Evolutionary conservation across 768 basidiomycete species (phyloP).

Genomic region (Leccinum broughii): DNA sequence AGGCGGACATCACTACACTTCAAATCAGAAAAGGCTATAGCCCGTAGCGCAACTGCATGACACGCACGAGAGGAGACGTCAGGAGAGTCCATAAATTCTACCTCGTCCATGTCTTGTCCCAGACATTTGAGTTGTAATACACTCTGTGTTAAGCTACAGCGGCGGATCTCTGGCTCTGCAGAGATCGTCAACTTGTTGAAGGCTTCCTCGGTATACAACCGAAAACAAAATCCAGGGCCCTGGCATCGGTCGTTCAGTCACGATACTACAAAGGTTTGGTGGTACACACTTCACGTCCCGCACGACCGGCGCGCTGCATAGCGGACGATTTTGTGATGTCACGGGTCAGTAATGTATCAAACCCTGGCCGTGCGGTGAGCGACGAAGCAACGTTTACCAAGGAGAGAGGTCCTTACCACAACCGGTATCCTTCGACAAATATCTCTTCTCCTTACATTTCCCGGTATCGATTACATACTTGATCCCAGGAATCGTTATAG

Average conservation of each 20-base stretch:
- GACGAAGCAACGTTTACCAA: neutral
- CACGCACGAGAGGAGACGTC: slow-evolving; percentile 71
- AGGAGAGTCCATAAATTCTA: slow-evolving; percentile 90
- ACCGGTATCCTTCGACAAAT: slow-evolving; percentile 65
- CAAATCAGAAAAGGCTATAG: neutral
- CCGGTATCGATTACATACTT: slow-evolving; percentile 96
- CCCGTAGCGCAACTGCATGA: no score
- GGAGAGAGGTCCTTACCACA: slow-evolving; percentile 48
- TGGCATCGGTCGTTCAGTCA: slow-evolving; percentile 29
- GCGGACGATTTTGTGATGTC: slow-evolving; percentile 90
- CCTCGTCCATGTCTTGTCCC: slow-evolving; percentile 72
- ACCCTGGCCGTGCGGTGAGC: slow-evolving; percentile 49
- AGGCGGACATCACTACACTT: slow-evolving; percentile 53
- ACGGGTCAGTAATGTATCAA: slow-evolving; percentile 82
- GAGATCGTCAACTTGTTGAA: slow-evolving; percentile 67
- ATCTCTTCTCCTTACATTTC: slow-evolving; percentile 93
- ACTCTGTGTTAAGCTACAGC: slow-evolving; percentile 81
- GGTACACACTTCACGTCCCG: slow-evolving; percentile 78
- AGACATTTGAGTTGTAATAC: slow-evolving; percentile 86
- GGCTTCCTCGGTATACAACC: slow-evolving; percentile 84
- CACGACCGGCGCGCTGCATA: slow-evolving; percentile 92
- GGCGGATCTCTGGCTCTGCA: slow-evolving; percentile 86
- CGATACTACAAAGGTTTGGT: neutral
- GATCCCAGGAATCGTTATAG: slow-evolving; percentile 95
- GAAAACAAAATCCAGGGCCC: slow-evolving; percentile 85